Percentiles rank a stretch among this genome's conserved stretches.
Evolutionary conservation across 2,329 filamentous ascomycete species (phyloP).

Genomic region (Colletotrichum melonis): DNA sequence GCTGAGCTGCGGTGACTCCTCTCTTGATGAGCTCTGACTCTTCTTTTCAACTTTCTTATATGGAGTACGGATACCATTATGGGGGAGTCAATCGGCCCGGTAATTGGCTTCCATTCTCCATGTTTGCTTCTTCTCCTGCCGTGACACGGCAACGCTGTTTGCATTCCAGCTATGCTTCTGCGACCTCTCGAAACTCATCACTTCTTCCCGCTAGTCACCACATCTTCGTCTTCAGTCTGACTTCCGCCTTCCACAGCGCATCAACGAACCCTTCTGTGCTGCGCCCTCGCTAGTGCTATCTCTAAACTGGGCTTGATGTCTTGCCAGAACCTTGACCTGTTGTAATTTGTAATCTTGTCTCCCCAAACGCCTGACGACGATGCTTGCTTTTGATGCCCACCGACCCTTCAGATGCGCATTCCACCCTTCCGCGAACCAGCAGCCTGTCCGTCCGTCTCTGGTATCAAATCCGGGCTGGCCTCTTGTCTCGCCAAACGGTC

Average conservation of each 20-base stretch:
- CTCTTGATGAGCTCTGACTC: background rate
- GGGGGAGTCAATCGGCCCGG: background rate
- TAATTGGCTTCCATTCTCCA: background rate
- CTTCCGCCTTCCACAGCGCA: background rate
- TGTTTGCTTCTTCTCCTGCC: background rate
- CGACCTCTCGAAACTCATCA: background rate
- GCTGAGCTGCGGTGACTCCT: slow-evolving; percentile 17
- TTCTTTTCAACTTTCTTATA: background rate
- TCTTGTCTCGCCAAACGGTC: background rate
- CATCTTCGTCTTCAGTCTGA: background rate
- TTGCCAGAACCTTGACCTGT: slow-evolving; percentile 3
- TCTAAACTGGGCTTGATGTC: slow-evolving; percentile 4
- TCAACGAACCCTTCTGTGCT: background rate
- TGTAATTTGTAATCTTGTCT: slow-evolving; percentile 27
- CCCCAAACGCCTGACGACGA: slow-evolving; percentile 34
- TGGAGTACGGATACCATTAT: background rate
- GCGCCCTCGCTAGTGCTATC: background rate
- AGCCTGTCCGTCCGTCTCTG: slow-evolving; percentile 1
- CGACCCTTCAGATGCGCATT: slow-evolving; percentile 21
- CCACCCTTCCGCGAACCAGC: background rate
- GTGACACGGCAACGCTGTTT: slow-evolving; percentile 25
- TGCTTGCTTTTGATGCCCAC: slow-evolving; percentile 31
- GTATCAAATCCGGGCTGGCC: background rate
- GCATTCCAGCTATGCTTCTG: slow-evolving; percentile 2
- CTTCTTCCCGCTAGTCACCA: background rate